phyloP scores from a whole-genome alignment of 2,329 filamentous ascomycete genomes.

The Cadophora malorum region DNA sequence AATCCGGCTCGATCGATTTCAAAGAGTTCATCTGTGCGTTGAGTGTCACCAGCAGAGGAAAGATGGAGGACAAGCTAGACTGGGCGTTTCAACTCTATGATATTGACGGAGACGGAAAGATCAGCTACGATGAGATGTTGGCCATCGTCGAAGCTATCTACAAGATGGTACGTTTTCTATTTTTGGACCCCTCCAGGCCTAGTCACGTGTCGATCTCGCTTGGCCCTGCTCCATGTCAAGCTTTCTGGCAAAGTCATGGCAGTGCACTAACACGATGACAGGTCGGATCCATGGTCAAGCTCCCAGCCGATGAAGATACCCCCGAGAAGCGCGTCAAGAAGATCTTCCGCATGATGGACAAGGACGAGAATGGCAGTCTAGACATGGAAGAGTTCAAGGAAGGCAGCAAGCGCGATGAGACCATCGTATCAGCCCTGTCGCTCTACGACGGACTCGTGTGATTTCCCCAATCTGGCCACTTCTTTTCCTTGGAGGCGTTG shows the following conservation, averaged over 20 bases:
- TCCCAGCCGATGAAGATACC: conserved; percentile 98
- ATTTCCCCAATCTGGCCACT: conserved; percentile 22
- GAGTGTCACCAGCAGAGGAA: conserved; percentile 94
- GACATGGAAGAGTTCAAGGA: conserved; percentile 99
- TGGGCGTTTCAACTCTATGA: conserved; percentile 99
- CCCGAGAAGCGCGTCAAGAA: conserved; percentile 97
- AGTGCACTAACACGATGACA: conserved; percentile 48
- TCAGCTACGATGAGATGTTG: conserved; percentile 99
- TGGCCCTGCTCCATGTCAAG: background rate
- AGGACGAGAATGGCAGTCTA: conserved; percentile 96
- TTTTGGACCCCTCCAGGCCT: conserved; percentile 7
- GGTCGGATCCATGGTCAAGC: conserved; percentile 99
- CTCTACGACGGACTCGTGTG: conserved; percentile 95
- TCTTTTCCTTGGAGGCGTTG: conserved; percentile 18
- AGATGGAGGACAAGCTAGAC: conserved; percentile 99
- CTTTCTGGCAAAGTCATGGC: conserved; percentile 16
- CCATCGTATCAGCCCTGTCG: conserved; percentile 95
- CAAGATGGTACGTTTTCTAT: conserved; percentile 79
- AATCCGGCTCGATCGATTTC: conserved; percentile 97
- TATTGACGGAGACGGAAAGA: conserved; percentile 98
- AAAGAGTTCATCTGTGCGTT: conserved; percentile 99
- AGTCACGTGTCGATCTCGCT: background rate
- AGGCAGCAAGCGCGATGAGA: conserved; percentile 97
- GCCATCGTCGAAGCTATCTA: conserved; percentile 99
- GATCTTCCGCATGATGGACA: conserved; percentile 99